These are phyloP conservation scores for Pythium diclinum DNA, from an alignment of 352 stramenopile genomes.

Conservation along the genomic window DNA sequence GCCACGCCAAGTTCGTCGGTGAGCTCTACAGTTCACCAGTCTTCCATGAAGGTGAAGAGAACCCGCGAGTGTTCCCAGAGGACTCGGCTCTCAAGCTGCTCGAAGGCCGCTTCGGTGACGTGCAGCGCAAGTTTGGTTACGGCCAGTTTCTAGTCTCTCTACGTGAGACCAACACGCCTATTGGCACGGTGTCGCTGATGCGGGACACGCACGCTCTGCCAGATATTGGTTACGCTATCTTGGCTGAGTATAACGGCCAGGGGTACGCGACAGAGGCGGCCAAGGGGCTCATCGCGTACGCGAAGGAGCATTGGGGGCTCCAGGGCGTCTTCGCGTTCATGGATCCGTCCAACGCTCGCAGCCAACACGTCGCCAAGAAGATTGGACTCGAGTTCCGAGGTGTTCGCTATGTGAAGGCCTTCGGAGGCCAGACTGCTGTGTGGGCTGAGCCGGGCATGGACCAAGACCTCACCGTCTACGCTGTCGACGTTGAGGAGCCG, in stretches of 20 bases:
- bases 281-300: slow-evolving; percentile 13
- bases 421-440: slow-evolving; percentile 15
- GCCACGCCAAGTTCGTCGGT: slow-evolving; percentile 20
- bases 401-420: slow-evolving; percentile 4
- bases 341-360: slow-evolving; percentile 10
- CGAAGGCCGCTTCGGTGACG: slow-evolving; percentile 10
- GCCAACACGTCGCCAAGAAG: slow-evolving; percentile 23
- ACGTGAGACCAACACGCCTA: slow-evolving; percentile 5
- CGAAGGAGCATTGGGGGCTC: slow-evolving; percentile 16
- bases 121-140: slow-evolving; percentile 24
- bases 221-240: slow-evolving; percentile 22
- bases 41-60: slow-evolving; percentile 11
- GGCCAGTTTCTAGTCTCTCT: slow-evolving; percentile 24
- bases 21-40: slow-evolving; percentile 21
- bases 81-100: slow-evolving; percentile 12
- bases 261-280: slow-evolving; percentile 23
- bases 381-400: slow-evolving; percentile 16
- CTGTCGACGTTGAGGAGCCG: slow-evolving; percentile 8
- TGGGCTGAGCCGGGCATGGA: slow-evolving; percentile 19
- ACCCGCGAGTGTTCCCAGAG: not conserved
- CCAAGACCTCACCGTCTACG: slow-evolving; percentile 18
- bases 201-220: slow-evolving; percentile 15
- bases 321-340: slow-evolving; percentile 24
- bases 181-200: slow-evolving; percentile 26
- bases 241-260: slow-evolving; percentile 18